Percentiles rank a stretch among this genome's conserved stretches.
These are phyloP conservation scores for Trichoderma lentiforme DNA, from an alignment of 2,329 filamentous ascomycete genomes.

Conservation along the genomic window DNA sequence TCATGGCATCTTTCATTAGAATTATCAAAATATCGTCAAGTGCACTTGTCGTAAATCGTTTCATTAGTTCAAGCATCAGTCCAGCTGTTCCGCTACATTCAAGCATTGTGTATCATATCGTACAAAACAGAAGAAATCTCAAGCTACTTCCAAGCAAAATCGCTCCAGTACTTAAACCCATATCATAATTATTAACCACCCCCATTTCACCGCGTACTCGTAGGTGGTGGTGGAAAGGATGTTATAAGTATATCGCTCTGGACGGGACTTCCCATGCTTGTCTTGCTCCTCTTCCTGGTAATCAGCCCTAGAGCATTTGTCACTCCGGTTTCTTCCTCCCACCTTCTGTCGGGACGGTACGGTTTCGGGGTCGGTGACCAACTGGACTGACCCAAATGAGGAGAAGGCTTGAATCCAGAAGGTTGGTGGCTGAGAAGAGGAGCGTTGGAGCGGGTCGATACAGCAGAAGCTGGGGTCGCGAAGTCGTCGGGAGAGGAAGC, in stretches of 20 bases:
- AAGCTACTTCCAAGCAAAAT: neutral
- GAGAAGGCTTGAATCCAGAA: constrained; percentile 26
- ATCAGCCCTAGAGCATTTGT: neutral
- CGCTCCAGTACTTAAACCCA: neutral
- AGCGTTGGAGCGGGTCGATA: constrained; percentile 34
- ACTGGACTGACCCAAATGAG: constrained; percentile 2
- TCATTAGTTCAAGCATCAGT: neutral
- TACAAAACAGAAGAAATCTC: neutral
- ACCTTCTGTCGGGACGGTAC: neutral
- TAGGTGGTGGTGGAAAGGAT: constrained; percentile 40
- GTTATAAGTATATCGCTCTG: constrained; percentile 26
- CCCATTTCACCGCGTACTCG: constrained; percentile 21
- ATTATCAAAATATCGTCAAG: neutral
- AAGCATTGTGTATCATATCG: neutral
- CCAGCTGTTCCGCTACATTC: neutral
- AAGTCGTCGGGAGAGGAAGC: constrained; percentile 23
- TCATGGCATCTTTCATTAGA: neutral
- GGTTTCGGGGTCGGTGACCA: constrained; percentile 11
- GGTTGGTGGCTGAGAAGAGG: constrained; percentile 31
- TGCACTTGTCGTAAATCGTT: neutral
- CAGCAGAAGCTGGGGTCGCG: constrained; percentile 32
- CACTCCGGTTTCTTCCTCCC: constrained; percentile 5
- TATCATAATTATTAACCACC: neutral
- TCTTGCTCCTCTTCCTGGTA: constrained; percentile 10
- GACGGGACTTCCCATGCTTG: constrained; percentile 3